Conservation (phyloP, 495 filamentous ascomycete genomes). For the Lasiosphaeriaceae sp. region DNA sequence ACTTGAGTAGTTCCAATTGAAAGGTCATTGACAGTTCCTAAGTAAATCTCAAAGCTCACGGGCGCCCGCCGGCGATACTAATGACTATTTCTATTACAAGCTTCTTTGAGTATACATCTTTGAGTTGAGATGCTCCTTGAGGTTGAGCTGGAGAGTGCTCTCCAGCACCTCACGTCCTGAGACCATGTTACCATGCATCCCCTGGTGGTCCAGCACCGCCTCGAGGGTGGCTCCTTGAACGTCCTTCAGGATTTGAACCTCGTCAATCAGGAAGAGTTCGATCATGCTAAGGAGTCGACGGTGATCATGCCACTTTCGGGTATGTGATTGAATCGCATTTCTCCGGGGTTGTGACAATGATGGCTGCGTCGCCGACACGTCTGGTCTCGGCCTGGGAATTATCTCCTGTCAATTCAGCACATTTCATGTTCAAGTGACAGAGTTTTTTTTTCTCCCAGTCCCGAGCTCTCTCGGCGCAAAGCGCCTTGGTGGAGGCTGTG, state of each 20-base stretch:
- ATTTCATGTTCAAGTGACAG: conserved; percentile 64
- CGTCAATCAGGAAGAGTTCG: conserved; percentile 90
- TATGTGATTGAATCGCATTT: conserved; percentile 99
- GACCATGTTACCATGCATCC: conserved; percentile 76
- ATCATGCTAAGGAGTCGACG: conserved; percentile 77
- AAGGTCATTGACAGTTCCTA: conserved; percentile 73
- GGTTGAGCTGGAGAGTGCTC: conserved; percentile 82
- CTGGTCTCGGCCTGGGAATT: conserved; percentile 71
- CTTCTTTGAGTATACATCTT: no score
- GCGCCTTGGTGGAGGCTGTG: conserved; percentile 88
- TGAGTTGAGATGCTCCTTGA: conserved; percentile 94
- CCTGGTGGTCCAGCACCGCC: conserved; percentile 75
- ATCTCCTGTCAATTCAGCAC: conserved; percentile 89
- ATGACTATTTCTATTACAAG: no score
- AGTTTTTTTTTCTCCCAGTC: conserved; percentile 94
- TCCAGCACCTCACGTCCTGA: conserved; percentile 81
- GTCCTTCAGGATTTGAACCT: conserved; percentile 94
- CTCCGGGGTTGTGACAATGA: conserved; percentile 95
- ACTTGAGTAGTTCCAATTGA: no score
- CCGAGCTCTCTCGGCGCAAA: conserved; percentile 74
- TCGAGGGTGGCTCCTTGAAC: conserved; percentile 85
- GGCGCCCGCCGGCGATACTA: no score
- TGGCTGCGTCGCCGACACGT: conserved; percentile 73
- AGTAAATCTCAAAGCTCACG: conserved; percentile 81
- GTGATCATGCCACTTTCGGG: conserved; percentile 92